phyloP scores from a whole-genome alignment of 1,139 yeast species.

The Yamadazyma triangularis region DNA sequence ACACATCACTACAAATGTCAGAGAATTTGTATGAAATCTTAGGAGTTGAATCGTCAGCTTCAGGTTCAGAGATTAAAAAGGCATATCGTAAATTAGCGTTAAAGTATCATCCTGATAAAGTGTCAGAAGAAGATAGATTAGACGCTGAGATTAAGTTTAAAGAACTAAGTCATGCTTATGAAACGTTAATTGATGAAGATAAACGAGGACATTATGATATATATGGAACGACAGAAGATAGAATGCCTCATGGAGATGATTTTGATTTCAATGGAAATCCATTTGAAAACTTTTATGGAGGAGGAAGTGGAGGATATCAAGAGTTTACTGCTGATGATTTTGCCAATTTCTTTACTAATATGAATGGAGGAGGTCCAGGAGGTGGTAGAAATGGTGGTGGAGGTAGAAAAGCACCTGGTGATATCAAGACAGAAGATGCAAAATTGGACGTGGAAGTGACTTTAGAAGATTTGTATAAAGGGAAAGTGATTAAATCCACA shows the following conservation, averaged over 20 bases:
- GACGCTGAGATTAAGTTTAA: conserved; percentile 71
- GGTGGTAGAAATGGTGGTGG: conserved; percentile 6
- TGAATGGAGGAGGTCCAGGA: conserved; percentile 17
- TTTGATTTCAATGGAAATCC: conserved; percentile 32
- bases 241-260: conserved; percentile 15
- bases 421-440: conserved; percentile 59
- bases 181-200: conserved; percentile 55
- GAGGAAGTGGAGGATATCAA: conserved; percentile 12
- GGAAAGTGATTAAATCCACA: conserved; percentile 73
- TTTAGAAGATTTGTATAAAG: conserved; percentile 74
- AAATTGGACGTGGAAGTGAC: conserved; percentile 58
- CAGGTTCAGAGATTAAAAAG: conserved; percentile 62
- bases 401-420: conserved; percentile 9
- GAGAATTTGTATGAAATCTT: conserved; percentile 58
- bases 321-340: conserved; percentile 64
- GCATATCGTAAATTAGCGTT: conserved; percentile 77
- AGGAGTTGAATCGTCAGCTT: conserved; percentile 61
- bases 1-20: too few species aligned
- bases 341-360: conserved; percentile 59
- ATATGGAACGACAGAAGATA: conserved; percentile 47
- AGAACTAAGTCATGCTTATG: conserved; percentile 75
- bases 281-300: conserved; percentile 35
- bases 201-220: conserved; percentile 54
- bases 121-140: conserved; percentile 57
- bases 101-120: conserved; percentile 79